Conservation (phyloP, 2,329 filamentous ascomycete genomes). For the Colletotrichum eleusines region DNA sequence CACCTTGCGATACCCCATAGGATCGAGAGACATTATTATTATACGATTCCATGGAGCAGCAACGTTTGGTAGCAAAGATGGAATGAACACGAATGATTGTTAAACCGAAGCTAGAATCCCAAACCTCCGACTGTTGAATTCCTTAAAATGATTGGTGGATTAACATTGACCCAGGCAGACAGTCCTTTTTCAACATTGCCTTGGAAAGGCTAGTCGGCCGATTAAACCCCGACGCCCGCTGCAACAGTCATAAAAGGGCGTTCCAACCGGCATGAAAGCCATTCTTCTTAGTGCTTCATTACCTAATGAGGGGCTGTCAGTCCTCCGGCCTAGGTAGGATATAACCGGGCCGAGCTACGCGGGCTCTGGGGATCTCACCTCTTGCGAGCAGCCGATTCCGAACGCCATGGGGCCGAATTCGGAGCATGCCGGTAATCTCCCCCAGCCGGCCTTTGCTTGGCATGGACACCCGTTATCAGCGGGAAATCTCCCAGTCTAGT, state of each 20-base stretch:
- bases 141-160: conserved; percentile 25
- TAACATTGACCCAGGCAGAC: conserved; percentile 2
- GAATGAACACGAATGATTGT: neutral
- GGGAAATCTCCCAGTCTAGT: neutral
- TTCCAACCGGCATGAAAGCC: neutral
- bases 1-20: neutral
- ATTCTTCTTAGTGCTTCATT: neutral
- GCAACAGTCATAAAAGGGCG: neutral
- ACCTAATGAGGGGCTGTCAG: neutral
- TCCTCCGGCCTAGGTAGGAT: neutral
- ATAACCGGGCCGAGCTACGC: conserved; percentile 1
- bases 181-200: neutral
- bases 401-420: conserved; percentile 12
- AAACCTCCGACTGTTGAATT: too few relatives aligned
- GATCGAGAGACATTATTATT: too few relatives aligned
- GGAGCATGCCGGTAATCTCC: conserved; percentile 4
- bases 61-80: neutral
- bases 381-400: neutral
- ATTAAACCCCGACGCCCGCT: conserved; percentile 23
- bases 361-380: neutral
- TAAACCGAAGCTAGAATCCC: neutral
- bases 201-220: neutral
- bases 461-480: neutral
- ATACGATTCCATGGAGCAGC: neutral
- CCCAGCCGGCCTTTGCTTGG: neutral